A percentile compares a stretch with the other conserved stretches of the same genome.
Evolutionary conservation across 139 green algal genomes (phyloP).

Genomic region (Chlamydomonas applanata): DNA sequence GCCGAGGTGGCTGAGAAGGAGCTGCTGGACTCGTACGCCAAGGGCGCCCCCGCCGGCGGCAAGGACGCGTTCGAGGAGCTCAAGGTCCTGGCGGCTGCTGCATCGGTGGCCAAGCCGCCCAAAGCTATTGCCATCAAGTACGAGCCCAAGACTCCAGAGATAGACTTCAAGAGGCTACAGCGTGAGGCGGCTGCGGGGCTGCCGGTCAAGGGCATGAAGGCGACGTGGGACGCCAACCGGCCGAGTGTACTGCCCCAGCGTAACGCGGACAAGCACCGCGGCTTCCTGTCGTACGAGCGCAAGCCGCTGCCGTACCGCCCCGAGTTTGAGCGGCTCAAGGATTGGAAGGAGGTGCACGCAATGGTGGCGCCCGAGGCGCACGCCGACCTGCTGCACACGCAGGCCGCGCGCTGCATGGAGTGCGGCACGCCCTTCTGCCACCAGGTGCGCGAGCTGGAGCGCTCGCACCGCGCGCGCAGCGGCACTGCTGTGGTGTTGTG

Average conservation of each 20-base stretch:
- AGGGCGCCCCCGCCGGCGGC: not conserved
- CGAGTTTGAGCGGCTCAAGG: conserved; percentile 76
- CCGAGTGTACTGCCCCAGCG: conserved; percentile 57
- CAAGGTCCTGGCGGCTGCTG: conserved; percentile 44
- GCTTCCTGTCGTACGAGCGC: conserved; percentile 90
- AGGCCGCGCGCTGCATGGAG: conserved; percentile 93
- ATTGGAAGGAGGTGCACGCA: conserved; percentile 87
- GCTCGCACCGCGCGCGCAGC: too few species aligned
- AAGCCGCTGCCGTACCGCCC: conserved; percentile 79
- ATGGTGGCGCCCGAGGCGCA: conserved; percentile 31
- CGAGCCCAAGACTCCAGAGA: conserved; percentile 32
- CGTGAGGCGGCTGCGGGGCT: conserved; percentile 56
- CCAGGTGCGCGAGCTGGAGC: too few species aligned
- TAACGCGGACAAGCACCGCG: conserved; percentile 67
- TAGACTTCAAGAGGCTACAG: conserved; percentile 45
- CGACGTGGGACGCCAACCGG: conserved; percentile 71
- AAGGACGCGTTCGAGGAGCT: conserved; percentile 85
- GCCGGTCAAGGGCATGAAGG: conserved; percentile 50
- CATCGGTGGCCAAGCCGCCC: conserved; percentile 34
- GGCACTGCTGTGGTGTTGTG: too few species aligned
- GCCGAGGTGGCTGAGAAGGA: conserved; percentile 56
- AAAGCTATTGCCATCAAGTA: conserved; percentile 32
- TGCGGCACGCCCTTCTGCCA: conserved; percentile 98
- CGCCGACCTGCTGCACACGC: conserved; percentile 81
- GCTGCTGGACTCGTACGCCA: conserved; percentile 35